Evolutionary conservation across 495 filamentous ascomycete species (phyloP).

Genomic region (Hypoxylon fuscum): DNA sequence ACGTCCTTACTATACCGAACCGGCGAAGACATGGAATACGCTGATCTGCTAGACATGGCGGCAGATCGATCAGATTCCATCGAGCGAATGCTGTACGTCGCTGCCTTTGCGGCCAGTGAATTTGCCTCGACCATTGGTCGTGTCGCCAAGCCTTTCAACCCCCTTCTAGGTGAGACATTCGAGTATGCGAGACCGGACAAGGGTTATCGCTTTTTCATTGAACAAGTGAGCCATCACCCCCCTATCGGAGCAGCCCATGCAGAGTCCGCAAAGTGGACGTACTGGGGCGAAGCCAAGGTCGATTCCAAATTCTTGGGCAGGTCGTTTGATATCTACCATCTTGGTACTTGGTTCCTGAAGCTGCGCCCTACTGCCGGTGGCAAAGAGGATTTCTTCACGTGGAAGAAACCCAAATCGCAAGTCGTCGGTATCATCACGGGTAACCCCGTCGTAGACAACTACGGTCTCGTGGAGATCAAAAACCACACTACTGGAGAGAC

Average conservation of each 20-base stretch:
- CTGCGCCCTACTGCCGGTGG: constrained; percentile 80
- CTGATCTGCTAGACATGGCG: constrained; percentile 89
- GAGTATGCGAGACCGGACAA: constrained; percentile 96
- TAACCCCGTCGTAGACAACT: constrained; percentile 96
- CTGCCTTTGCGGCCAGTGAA: constrained; percentile 92
- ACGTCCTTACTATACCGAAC: constrained; percentile 96
- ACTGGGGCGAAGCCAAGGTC: constrained; percentile 96
- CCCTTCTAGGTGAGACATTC: constrained; percentile 93
- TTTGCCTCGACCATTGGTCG: constrained; percentile 96
- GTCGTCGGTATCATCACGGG: constrained; percentile 98
- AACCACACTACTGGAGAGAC: constrained; percentile 95
- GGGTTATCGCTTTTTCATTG: constrained; percentile 96
- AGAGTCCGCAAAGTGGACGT: constrained; percentile 93
- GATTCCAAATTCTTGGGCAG: constrained; percentile 98
- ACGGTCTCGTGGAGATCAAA: constrained; percentile 95
- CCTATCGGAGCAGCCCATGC: constrained; percentile 94
- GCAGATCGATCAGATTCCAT: constrained; percentile 85
- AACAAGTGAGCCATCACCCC: constrained; percentile 98
- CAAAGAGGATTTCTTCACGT: constrained; percentile 90
- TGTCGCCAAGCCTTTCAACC: constrained; percentile 98
- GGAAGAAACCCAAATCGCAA: constrained; percentile 99
- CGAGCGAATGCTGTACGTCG: constrained; percentile 95
- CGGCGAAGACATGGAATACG: constrained; percentile 97
- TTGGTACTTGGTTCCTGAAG: constrained; percentile 96
- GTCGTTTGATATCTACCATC: constrained; percentile 94